Base-by-base conservation (phyloP, 108 stramenopile genomes). In the Mediolabrus comicus region DNA sequence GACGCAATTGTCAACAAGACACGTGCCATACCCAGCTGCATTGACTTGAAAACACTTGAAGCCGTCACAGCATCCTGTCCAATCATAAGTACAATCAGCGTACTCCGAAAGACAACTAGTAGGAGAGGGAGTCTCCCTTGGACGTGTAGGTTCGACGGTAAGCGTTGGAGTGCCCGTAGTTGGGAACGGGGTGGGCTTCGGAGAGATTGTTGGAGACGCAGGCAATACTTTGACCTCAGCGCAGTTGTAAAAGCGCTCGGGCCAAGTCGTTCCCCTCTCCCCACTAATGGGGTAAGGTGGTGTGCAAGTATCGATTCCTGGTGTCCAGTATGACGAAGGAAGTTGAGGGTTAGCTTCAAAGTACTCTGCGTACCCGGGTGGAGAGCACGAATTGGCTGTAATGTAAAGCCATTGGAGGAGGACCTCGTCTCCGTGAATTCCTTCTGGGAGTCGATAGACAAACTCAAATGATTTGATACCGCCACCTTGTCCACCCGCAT, bases 351-450 rank as follows among this genome's bases (percentile, higher is more conserved):
- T 62, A n/a, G 13, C 57, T 27, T 11, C 56, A 31, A 83, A 79
- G 39, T 83, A 83, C 19, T 30, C 75, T 16, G 59, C 62, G 43
- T 83, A 83, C 25, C 79, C 78, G 29, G 83, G 79, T 26, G 79
- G 79, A 8, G 64, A 71, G 28, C 82, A 83, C 33, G 64, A 66
- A 49, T 83, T 83, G 65, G 79, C 82, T 8, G 82, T 83, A 33
- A 74, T 62, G 66, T 86, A 86, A 24, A 39, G 58, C 83, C 85
- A 86, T 51, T 83, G 83, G 2, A 83, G 53, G 41, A 86, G 22
- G 13, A 83, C 70, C 35, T 81, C 52, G 16, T 86, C 76, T 14
- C 85, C 82, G 17, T 35, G 39, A n/a, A 86, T 57, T 38, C 71
- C 74, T 29, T 67, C 49, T 3, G 85, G 85, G 8, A 86, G 61